These are phyloP conservation scores for Fragaria ananassa DNA, from an alignment of 306 rosid species.

Conservation along the genomic window DNA sequence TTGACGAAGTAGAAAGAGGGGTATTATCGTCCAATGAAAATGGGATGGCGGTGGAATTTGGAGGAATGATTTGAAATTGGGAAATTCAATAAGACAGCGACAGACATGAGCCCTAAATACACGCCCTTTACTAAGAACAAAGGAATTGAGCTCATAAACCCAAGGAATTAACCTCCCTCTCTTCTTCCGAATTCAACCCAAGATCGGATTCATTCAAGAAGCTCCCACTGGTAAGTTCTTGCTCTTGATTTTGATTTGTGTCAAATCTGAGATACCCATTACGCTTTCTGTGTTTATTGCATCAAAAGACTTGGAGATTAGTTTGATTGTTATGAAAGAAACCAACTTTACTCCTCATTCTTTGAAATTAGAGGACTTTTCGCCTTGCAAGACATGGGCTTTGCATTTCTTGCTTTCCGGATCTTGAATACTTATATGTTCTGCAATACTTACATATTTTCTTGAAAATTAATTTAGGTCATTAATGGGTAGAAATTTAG, in stretches of 20 bases:
- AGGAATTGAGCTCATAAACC: background rate
- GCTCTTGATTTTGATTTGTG: background rate
- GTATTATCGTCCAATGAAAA: too few species aligned
- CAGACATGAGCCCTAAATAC: background rate
- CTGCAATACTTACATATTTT: background rate
- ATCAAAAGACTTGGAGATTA: background rate
- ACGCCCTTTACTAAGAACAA: background rate
- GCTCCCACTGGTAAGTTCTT: background rate
- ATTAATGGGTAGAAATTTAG: slow-evolving; percentile 52
- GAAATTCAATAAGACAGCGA: background rate
- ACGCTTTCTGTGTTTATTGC: background rate
- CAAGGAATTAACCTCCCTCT: too few species aligned
- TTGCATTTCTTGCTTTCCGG: background rate
- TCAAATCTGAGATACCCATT: slow-evolving; percentile 7
- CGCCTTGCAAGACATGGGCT: background rate
- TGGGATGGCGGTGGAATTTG: slow-evolving; percentile 80
- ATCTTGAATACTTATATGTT: background rate
- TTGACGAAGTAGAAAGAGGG: too few species aligned
- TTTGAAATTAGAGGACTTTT: background rate
- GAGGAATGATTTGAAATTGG: slow-evolving; percentile 40
- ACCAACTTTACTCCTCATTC: background rate
- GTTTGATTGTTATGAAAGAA: background rate
- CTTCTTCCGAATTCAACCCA: background rate
- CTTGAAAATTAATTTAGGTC: slow-evolving; percentile 28
- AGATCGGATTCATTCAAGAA: background rate